Conservation (phyloP, 179 eudicot genomes). For the Nepenthes alata region DNA sequence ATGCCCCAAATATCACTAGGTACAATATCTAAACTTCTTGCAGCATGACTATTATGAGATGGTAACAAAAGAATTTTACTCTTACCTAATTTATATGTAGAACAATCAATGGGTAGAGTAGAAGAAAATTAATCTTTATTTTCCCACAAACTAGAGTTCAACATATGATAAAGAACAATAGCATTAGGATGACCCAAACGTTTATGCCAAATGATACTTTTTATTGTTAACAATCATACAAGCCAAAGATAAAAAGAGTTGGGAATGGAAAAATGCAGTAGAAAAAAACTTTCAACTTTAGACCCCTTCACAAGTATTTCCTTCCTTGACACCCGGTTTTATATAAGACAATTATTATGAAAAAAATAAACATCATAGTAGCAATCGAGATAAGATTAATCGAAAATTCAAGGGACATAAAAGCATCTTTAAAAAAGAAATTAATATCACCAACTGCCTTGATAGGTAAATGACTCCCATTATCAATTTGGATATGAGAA, state of each 20-base stretch:
- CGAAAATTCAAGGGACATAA: neutral
- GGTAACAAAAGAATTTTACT: conserved; percentile 8
- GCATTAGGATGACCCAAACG: conserved; percentile 5
- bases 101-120: too few relatives aligned
- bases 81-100: conserved; percentile 8
- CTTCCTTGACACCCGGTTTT: too few relatives aligned
- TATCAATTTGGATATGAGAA: neutral
- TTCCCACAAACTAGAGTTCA: neutral
- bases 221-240: neutral
- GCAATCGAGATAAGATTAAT: too few relatives aligned
- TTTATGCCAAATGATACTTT: neutral
- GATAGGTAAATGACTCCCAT: neutral
- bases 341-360: neutral
- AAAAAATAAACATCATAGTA: neutral
- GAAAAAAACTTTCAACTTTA: neutral
- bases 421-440: neutral
- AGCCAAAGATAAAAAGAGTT: neutral
- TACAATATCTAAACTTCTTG: neutral
- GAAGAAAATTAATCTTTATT: conserved; percentile 7
- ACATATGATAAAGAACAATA: neutral
- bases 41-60: neutral
- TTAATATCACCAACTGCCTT: neutral
- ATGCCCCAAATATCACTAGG: conserved; percentile 6
- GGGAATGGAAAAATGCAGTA: neutral
- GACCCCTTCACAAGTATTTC: too few relatives aligned